Base-by-base conservation (phyloP, 371 early-diverging fungal species). In the Mucor lusitanicus region DNA sequence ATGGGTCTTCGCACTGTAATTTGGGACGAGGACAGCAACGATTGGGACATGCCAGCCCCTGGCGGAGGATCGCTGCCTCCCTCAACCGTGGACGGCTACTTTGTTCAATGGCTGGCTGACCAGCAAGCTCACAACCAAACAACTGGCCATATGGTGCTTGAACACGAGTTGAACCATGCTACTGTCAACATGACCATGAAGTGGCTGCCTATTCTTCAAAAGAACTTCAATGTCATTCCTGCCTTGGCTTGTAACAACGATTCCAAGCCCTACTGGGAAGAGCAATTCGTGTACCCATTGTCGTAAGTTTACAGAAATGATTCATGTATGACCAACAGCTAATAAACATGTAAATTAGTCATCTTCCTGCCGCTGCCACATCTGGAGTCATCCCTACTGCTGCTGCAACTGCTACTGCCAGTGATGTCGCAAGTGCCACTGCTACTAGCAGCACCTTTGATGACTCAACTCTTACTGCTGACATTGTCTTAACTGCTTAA, bases 171-270 rank as follows among this genome's bases (percentile, higher is more conserved):
- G 46, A 81, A 77, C 28, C 76, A 78, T 25, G 72, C 77, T n/a
- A 85, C 83, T 1, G 73, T 85, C 25, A 64, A 69, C 21, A 74
- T 80, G 77, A 61, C 83, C 3, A 77, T 77, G 59, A 59, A 69
- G 33, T 85, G 85, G 85, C 40, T 82, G 35, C 81, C 82, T 40
- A 59, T 71, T 3, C 68, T 85, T 28, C 78, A 80, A 64, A 67
- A 76, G 55, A 53, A 61, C 13, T 82, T 80, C 59, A 74, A 74
- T 25, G 81, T 82, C 21, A 68, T 82, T 63, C 83, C 83, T 13
- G 83, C 84, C n/a, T 73, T 82, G 23, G 75, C 84, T 56, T 85
- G 85, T 67, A 78, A 78, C 65, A 78, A 79, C 57, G 74, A 81
- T 46, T 65, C 75, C 27, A 72, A 76, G 25, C 82, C 85, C 54